A percentile compares a stretch with the other conserved stretches of the same genome.
Conservation (phyloP, 179 eudicot genomes). For the Gypsophila paniculata region DNA sequence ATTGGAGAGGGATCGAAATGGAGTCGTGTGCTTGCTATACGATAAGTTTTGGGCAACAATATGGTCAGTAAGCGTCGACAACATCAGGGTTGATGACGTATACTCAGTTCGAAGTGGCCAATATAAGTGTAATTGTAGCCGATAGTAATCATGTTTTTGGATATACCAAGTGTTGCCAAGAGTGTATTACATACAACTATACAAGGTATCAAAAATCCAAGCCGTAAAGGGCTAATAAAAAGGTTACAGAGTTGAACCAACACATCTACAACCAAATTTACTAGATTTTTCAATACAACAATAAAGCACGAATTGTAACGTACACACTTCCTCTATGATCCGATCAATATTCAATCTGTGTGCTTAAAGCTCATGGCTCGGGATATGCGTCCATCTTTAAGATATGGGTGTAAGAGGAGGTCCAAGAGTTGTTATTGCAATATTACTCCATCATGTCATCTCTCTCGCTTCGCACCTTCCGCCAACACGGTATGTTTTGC, state of each 20-base stretch:
- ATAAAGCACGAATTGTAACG: neutral
- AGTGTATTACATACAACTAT: too few species aligned
- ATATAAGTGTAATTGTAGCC: too few species aligned
- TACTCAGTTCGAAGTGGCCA: too few species aligned
- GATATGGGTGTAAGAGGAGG: neutral
- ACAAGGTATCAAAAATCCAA: too few species aligned
- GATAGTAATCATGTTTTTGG: too few species aligned
- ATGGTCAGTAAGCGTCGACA: too few species aligned
- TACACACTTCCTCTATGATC: neutral
- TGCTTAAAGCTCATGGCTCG: neutral
- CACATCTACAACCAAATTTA: slow-evolving; percentile 3
- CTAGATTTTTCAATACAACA: neutral
- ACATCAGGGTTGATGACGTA: too few species aligned
- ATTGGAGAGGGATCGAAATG: too few species aligned
- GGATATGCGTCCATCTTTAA: neutral
- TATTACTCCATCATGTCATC: neutral
- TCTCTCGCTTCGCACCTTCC: neutral
- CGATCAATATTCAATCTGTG: neutral
- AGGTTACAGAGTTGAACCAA: neutral
- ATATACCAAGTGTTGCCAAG: too few species aligned
- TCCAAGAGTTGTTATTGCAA: neutral
- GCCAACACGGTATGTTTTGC: neutral
- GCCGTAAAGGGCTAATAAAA: too few species aligned
- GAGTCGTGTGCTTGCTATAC: too few species aligned
- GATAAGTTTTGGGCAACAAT: too few species aligned